phyloP scores from a whole-genome alignment of 1,284 basidiomycete species.

The Microbotryum violaceum region DNA sequence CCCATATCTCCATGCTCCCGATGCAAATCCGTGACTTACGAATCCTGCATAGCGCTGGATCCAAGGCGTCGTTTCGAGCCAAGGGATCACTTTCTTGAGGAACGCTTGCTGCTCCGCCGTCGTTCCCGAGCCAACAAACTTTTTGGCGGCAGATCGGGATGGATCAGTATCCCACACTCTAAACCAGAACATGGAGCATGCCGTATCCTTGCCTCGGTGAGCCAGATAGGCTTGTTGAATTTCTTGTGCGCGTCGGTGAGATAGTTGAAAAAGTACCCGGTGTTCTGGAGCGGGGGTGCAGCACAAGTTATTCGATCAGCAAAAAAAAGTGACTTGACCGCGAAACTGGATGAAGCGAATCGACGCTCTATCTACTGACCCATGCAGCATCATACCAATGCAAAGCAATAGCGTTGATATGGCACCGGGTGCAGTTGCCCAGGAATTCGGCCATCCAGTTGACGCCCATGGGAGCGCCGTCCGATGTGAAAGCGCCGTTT shows the following conservation, averaged over 20 bases:
- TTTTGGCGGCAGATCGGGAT: slow-evolving; percentile 4
- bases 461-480: slow-evolving; percentile 16
- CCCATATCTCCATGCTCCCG: background rate
- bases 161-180: too few relatives aligned
- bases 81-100: slow-evolving; percentile 15
- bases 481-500: slow-evolving; percentile 6
- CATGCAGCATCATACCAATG: slow-evolving; percentile 18
- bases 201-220: slow-evolving; percentile 15
- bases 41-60: slow-evolving; percentile 30
- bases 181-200: background rate
- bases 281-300: slow-evolving; percentile 9
- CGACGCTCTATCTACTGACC: background rate
- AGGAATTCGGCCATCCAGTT: slow-evolving; percentile 15
- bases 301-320: background rate
- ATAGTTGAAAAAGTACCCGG: slow-evolving; percentile 12
- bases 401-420: slow-evolving; percentile 14
- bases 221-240: slow-evolving; percentile 17
- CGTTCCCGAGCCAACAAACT: slow-evolving; percentile 17
- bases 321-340: too few relatives aligned
- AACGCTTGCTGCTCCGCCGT: slow-evolving; percentile 20
- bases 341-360: too few relatives aligned
- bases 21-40: slow-evolving; percentile 2
- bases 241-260: slow-evolving; percentile 6
- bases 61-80: slow-evolving; percentile 19
- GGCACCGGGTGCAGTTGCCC: slow-evolving; percentile 15